Evolutionary conservation across 2,329 filamentous ascomycete genomes (phyloP), one percentile per base, ranked within the genome.

Genomic region (Xylaria sp.): DNA sequence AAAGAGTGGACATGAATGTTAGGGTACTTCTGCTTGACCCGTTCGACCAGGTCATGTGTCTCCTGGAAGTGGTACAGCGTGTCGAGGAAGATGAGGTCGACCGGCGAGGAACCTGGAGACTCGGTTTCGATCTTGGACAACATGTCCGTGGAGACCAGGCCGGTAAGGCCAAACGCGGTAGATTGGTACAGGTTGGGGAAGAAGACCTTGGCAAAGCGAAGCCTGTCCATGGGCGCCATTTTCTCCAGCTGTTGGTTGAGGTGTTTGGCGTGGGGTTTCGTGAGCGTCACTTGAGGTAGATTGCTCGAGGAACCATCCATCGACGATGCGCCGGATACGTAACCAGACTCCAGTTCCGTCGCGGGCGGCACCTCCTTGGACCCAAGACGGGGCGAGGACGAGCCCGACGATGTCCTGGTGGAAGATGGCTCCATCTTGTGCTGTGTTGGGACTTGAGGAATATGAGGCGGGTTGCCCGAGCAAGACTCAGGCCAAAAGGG

Each of bases 111-210:
- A 61, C 80, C 79, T 39, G 87, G 83, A 54, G 84, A 79, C 77
- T 86, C 75, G 68, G 78, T 71, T 70, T 87, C 77, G 52, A 94
- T 81, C 75, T 89, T 89, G 61, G 89, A 89, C 37, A 94, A 83
- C 85, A 94, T 92, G 74, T 95, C 91, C 69, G 94, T 80, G 55
- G 89, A 92, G 61, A 87, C 90, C 29, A 94, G 85, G 40, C 91
- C 91, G 1, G 89, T 90, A 58, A 93, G 76, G 48, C 90, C 90
- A 69, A 93, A 93, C 51, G 90, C 90, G 11, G 90, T 93, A 40
- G 89, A 91, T 74, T 94, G 90, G 77, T 85, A 97, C 41, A 97
- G 85, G 70, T 89, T 89, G 67, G 94, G 94, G 66, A 99, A 88
- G 65, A 93, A 89, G 65, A 90, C 87, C 70, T 93, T 89, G 80